Base-by-base conservation (phyloP, 2,329 filamentous ascomycete species). In the Stylonectria norvegica region DNA sequence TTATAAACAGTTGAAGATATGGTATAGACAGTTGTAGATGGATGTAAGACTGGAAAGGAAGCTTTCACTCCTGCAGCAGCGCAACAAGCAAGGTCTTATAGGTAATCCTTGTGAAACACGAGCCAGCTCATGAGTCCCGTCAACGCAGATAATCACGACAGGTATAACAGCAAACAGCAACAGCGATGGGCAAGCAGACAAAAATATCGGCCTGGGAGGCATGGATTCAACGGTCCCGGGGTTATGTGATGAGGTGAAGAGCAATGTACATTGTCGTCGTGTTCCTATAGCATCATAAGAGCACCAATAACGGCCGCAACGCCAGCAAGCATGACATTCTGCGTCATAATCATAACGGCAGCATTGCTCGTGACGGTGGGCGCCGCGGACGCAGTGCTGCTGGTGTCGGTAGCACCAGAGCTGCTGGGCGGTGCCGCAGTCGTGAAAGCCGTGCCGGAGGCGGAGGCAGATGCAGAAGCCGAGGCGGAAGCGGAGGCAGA, bases 321-420 rank as follows among this genome's bases (percentile, higher is more conserved):
- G 14, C 64, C 65, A 31, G 59, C 58, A 23, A 68, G 29, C 5
- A 66, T 36, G 12, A 59, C 63, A 35, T 65, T 64, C 43, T 63
- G 59, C 10, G 61, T 63, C 36, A 53, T 46, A 41, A 58, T 49
- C n/a, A 60, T 48, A 3, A 54, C 57, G 5, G 59, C 63, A 34
- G 61, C 63, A 43, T 54, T 64, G 35, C 48, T 53, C 12, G 51
- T 53, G 4, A 36, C 40, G 15, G 34, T 47, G 7, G 53, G 37
- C 6, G 50, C 50, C 6, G 50, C 20, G 11, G 36, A 20, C 12
- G 31, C 34, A 27, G 49, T 27, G 15, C 19, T 40, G 17, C 48
- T 45, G 4, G 42, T 35, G 14, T 38, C 27, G 8, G 36, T 29
- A 29, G 31, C 33, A n/a, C 29, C 39, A 7, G 47, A 25, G 6